Conservation (phyloP, 2,329 filamentous ascomycete species). For the Diaporthe eres region DNA sequence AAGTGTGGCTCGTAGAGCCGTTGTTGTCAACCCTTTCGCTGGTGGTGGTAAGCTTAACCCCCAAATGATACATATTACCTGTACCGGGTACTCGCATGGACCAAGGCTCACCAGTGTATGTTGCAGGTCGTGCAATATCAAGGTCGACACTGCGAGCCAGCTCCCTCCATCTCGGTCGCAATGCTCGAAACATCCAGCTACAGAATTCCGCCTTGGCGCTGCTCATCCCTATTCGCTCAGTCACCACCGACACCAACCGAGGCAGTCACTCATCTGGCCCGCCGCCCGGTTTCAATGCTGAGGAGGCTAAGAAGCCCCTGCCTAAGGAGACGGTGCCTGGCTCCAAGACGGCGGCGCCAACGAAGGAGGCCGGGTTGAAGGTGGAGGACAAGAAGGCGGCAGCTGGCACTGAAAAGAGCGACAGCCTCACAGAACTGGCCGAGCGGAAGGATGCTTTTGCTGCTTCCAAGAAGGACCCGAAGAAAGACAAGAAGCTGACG, state of each 20-base stretch:
- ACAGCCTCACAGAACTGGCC: conserved; percentile 72
- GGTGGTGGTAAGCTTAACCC: conserved; percentile 58
- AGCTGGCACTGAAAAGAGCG: conserved; percentile 50
- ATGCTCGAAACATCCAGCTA: conserved; percentile 60
- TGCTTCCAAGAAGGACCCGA: conserved; percentile 70
- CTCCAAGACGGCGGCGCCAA: conserved; percentile 53
- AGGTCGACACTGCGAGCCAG: conserved; percentile 62
- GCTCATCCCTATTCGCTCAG: conserved; percentile 68
- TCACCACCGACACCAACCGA: conserved; percentile 71
- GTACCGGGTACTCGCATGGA: conserved; percentile 1
- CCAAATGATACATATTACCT: background rate
- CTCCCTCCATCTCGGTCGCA: conserved; percentile 62
- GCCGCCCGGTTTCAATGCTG: conserved; percentile 91
- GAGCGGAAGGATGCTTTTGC: conserved; percentile 73
- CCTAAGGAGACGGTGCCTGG: conserved; percentile 64
- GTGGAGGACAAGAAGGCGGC: conserved; percentile 47
- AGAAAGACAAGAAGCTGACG: conserved; percentile 88
- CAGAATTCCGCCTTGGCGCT: conserved; percentile 68
- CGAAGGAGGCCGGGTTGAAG: conserved; percentile 50
- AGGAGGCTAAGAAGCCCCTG: conserved; percentile 89
- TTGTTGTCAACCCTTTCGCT: conserved; percentile 66
- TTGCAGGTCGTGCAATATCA: conserved; percentile 60
- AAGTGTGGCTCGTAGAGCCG: conserved; percentile 68
- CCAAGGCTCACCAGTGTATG: conserved; percentile 46
- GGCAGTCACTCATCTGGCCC: conserved; percentile 71